Conservation (phyloP, 129 eudicot species). For the Gnaphalium uliginosum region DNA sequence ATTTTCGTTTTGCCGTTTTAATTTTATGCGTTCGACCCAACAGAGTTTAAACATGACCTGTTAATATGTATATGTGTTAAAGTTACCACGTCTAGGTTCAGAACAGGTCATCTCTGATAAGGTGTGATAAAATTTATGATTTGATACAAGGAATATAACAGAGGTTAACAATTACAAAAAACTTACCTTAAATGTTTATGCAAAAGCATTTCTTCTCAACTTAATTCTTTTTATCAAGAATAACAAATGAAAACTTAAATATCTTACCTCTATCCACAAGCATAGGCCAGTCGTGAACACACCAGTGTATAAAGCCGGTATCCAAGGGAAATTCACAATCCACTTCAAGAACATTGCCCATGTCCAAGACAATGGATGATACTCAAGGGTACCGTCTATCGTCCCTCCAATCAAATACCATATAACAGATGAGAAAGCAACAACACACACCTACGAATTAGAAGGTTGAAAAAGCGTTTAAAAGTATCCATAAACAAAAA, state of each 20-base stretch:
- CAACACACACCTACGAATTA: constrained; percentile 55
- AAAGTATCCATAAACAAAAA: not conserved
- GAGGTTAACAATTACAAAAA: not conserved
- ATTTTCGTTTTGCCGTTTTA: not conserved
- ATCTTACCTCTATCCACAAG: constrained; percentile 75
- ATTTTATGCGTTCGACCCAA: not conserved
- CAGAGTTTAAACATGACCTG: not conserved
- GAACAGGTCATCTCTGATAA: not conserved
- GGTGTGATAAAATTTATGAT: not conserved
- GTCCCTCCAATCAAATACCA: constrained; percentile 64
- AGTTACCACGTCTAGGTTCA: not conserved
- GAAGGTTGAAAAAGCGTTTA: constrained; percentile 16
- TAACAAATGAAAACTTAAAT: not conserved
- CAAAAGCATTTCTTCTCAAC: not conserved
- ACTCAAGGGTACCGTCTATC: constrained; percentile 38
- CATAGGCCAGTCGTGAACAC: constrained; percentile 79
- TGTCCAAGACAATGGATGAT: constrained; percentile 66
- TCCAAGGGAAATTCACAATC: constrained; percentile 68
- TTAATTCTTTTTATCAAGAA: not conserved
- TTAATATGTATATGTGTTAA: not conserved
- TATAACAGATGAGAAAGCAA: constrained; percentile 57
- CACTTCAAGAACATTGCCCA: constrained; percentile 43
- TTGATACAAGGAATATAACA: not conserved
- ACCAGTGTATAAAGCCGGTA: constrained; percentile 85
- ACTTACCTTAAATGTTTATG: not conserved